Base-by-base conservation (phyloP, 2,329 filamentous ascomycete species). In the Grosmannia serpens region DNA sequence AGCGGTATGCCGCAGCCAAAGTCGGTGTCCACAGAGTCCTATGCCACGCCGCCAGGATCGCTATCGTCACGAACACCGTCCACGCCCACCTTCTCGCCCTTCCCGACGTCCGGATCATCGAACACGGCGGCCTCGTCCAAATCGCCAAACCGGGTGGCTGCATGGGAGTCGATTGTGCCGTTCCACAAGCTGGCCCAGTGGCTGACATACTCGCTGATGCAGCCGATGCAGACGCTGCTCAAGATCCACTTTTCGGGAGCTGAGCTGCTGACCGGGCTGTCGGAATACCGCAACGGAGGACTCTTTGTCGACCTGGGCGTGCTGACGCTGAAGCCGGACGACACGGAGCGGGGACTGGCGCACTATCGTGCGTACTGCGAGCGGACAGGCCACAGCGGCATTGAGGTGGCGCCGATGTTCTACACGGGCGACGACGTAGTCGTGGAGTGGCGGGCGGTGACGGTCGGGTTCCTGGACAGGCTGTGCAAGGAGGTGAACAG, bases 211-310 rank as follows among this genome's bases (percentile, higher is more conserved):
- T 95, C 90, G 2, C 81, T 96, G 58, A 88, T 86, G 73, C 84
- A 88, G 4, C 80, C 81, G 0, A 83, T 85, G 64, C 74, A 77
- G 53, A 74, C 75, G 2, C 68, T 83, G 1, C 70, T 85, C 11
- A 73, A 74, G 1, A 73, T 77, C 17, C 70, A 75, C 15, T 82
- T 81, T 70, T 73, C 70, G 10, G 81, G 81, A 50, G 83, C 84
- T 1, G 88, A 95, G 61, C 79, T 95, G 8, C 78, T 95, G 63
- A 96, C 91, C 0, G 91, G 90, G 26, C 77, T 96, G 4, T 91
- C 91, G 0, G 91, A 96, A 69, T 96, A 96, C 70, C 84, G 91
- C 59, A 96, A 96, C 65, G 91, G 91, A 50, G 91, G 91, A 15
- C 77, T 96, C 3, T 85, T 96, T 61, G 85, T 96, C 61, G 83